Evolutionary conservation across 164 flowering plant genomes (phyloP).

Genomic region (Cinnamomum micranthum): DNA sequence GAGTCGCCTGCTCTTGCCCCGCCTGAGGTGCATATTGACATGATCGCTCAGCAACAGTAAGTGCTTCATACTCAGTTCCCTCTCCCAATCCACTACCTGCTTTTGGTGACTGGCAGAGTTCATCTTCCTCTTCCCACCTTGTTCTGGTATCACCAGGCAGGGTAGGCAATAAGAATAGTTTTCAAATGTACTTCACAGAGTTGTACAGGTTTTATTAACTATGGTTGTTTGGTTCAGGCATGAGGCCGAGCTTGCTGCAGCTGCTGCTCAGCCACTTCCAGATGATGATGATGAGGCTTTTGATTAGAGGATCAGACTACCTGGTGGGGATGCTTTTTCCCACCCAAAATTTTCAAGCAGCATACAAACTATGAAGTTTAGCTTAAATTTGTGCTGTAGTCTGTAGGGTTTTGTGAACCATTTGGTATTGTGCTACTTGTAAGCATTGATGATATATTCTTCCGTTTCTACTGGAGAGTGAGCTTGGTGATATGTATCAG

Average conservation of each 20-base stretch:
- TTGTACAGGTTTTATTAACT: neutral
- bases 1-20: slow-evolving; percentile 29
- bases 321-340: neutral
- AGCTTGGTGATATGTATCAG: no score
- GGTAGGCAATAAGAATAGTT: no score
- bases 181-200: no score
- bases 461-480: no score
- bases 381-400: no score
- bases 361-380: no score
- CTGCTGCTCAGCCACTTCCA: slow-evolving; percentile 30
- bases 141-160: no score
- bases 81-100: neutral
- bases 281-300: slow-evolving; percentile 34
- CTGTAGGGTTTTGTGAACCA: no score
- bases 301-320: slow-evolving; percentile 6
- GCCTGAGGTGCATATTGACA: slow-evolving; percentile 27
- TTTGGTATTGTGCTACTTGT: no score
- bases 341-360: neutral
- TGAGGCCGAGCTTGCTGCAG: slow-evolving; percentile 18
- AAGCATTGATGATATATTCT: no score
- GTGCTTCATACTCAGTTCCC: neutral
- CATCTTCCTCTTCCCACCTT: no score
- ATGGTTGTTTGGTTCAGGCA: slow-evolving; percentile 14
- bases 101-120: neutral
- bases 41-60: slow-evolving; percentile 19